A percentile compares a stretch with the other conserved stretches of the same genome.
These are phyloP conservation scores for Arxiozyma telluris DNA, from an alignment of 1,139 yeast species.

Conservation along the genomic window DNA sequence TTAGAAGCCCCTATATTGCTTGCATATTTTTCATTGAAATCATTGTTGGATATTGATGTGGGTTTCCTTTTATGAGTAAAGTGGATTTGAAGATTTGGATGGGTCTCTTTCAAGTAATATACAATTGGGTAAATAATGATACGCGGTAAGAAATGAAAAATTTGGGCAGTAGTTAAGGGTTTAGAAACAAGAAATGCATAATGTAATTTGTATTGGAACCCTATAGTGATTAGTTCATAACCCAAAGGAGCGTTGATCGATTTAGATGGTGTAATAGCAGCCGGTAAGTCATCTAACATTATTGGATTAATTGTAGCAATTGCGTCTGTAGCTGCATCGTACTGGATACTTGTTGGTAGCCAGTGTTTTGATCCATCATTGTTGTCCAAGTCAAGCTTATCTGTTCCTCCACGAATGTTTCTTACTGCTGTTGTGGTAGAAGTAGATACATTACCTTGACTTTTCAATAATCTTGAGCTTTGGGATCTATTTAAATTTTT, in stretches of 20 bases:
- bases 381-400: not conserved
- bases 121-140: constrained; percentile 48
- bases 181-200: constrained; percentile 63
- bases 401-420: not conserved
- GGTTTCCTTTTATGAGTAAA: constrained; percentile 3
- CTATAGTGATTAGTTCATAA: constrained; percentile 53
- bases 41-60: not conserved
- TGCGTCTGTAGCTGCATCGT: constrained; percentile 2
- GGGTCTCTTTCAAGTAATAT: constrained; percentile 4
- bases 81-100: not conserved
- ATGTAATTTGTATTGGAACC: constrained; percentile 60
- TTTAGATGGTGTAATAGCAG: constrained; percentile 49
- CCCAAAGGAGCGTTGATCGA: constrained; percentile 27
- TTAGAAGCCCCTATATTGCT: not conserved
- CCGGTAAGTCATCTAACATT: constrained; percentile 52
- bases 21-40: not conserved
- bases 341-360: constrained; percentile 13
- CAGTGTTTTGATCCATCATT: constrained; percentile 4
- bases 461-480: too few species aligned
- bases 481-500: too few species aligned
- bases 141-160: constrained; percentile 59
- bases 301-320: constrained; percentile 7
- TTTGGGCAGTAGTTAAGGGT: constrained; percentile 64
- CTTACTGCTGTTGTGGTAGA: not conserved
- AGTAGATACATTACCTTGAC: too few species aligned